phyloP scores from a whole-genome alignment of 331 rosid species.

The Rhamnella rubrinervis region DNA sequence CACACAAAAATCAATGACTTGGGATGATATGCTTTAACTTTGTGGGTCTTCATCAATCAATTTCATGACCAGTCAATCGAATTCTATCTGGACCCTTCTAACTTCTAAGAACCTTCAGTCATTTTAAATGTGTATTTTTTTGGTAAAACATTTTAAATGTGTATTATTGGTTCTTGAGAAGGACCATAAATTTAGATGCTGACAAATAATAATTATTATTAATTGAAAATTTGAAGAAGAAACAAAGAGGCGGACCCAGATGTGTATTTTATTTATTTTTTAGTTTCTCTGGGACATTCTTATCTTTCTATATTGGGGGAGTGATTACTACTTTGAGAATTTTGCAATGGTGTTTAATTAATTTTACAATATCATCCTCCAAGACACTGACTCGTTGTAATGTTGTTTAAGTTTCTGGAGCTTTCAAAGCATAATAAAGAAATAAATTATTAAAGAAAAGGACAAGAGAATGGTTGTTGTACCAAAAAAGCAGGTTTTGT shows the following conservation, averaged over 20 bases:
- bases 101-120: constrained; percentile 18
- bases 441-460: not conserved
- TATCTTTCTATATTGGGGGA: constrained; percentile 31
- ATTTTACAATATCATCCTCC: not conserved
- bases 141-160: constrained; percentile 1
- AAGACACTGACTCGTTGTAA: not conserved
- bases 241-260: not conserved
- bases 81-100: constrained; percentile 26
- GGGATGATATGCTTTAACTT: not conserved
- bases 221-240: not conserved
- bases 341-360: too few species aligned
- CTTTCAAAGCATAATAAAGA: constrained; percentile 6
- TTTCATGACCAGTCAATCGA: constrained; percentile 15
- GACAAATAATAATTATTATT: constrained; percentile 12
- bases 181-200: not conserved
- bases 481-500: constrained; percentile 15
- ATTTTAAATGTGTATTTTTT: constrained; percentile 2
- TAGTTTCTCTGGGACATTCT: constrained; percentile 16
- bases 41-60: constrained; percentile 5
- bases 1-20: not conserved
- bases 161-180: not conserved
- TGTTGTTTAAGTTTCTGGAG: constrained; percentile 9
- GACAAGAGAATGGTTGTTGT: constrained; percentile 12
- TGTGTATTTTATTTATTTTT: not conserved
- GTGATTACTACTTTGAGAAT: not conserved